Percentiles rank a stretch among this genome's conserved stretches.
These are phyloP conservation scores for Petasospora fabianii DNA, from an alignment of 1,139 yeast genomes.

Conservation along the genomic window DNA sequence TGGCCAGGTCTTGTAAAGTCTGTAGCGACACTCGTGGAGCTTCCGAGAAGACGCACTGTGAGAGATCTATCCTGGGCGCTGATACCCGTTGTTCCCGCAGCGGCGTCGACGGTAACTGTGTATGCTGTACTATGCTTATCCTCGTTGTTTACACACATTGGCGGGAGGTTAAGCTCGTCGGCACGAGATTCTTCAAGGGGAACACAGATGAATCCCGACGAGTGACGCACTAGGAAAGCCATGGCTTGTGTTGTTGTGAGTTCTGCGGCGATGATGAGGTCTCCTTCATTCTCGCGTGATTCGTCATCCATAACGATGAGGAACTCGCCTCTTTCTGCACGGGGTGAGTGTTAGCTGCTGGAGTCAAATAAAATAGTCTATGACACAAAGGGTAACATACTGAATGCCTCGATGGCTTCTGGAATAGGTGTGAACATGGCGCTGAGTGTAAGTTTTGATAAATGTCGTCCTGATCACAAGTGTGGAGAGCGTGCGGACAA, in stretches of 20 bases:
- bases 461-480: not conserved
- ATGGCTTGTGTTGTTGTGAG: constrained; percentile 75
- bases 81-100: constrained; percentile 92
- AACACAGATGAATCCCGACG: constrained; percentile 91
- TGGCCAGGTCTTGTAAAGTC: constrained; percentile 94
- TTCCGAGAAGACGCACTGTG: constrained; percentile 73
- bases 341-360: constrained; percentile 35
- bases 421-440: constrained; percentile 16
- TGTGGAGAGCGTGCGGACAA: too few species aligned
- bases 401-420: constrained; percentile 18
- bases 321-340: constrained; percentile 69
- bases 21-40: constrained; percentile 47
- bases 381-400: constrained; percentile 34
- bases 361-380: too few species aligned
- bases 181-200: constrained; percentile 81
- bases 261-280: constrained; percentile 88
- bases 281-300: constrained; percentile 96
- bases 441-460: too few species aligned
- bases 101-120: constrained; percentile 85
- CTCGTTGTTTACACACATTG: constrained; percentile 48
- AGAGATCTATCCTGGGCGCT: constrained; percentile 92
- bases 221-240: constrained; percentile 90
- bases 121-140: constrained; percentile 98
- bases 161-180: constrained; percentile 72
- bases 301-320: constrained; percentile 95